Base-by-base conservation (phyloP, 352 stramenopile genomes). In the Pythium rhizo-oryzae region DNA sequence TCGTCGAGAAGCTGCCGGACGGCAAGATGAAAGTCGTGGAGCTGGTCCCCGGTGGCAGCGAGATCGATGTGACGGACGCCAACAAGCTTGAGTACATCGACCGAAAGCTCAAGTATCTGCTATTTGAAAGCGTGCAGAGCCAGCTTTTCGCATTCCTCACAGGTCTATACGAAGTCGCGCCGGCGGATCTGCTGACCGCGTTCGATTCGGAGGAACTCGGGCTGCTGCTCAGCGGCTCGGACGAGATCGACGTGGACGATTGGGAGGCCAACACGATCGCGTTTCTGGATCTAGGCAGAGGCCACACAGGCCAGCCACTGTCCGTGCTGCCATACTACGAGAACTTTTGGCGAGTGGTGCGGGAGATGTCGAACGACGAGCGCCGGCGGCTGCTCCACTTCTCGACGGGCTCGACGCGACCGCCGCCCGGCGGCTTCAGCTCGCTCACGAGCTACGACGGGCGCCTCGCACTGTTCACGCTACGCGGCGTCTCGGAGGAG, bases 121-220 rank as follows among this genome's bases (percentile, higher is more conserved):
- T 99, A 43, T 80, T 99, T 50, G 91, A 91, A 44, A 91, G 93
- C 44, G 91, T 99, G 8, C 87, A 96, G 28, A 56, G 77, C 19
- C 93, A 98, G 75, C 78, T 98, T 4, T 79, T 81, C 53, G 76
- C 89, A 21, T 95, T 99, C 62, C 69, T 99, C 4, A 91, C 88
- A 46, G 97, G 97, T n/a, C 94, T 99, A 55, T 99, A 98, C 76
- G 96, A 99, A 62, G 94, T 99, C 15, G 51, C 98, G 41, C 96
- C 94, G 1, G 82, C 92, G 46, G 78, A 91, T 15, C 70, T 97
- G 8, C 70, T 98, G 24, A 85, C 84, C 13, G 77, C 97, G n/a
- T 98, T 98, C 77, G 92, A 98, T 69, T 96, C 92, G 66, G 90
- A 98, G 75, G 93, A 98, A 75, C 73, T 98, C 0, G 93, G 98